phyloP scores from a whole-genome alignment of 768 basidiomycete genomes.

The Trametes cingulata region DNA sequence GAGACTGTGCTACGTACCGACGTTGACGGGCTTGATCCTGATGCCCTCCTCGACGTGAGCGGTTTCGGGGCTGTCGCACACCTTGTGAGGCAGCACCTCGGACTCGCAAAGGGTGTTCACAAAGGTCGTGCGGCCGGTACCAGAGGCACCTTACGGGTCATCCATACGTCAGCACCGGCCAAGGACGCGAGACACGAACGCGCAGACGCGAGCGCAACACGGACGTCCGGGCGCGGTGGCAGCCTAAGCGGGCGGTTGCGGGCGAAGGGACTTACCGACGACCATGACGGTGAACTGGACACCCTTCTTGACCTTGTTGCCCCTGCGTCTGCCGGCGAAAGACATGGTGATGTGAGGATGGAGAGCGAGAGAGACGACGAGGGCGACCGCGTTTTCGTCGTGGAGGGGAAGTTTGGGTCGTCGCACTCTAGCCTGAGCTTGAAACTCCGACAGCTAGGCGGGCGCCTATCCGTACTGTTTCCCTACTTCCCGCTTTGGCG shows the following conservation, averaged over 20 bases:
- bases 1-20: constrained; percentile 57
- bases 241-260: constrained; percentile 6
- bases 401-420: constrained; percentile 24
- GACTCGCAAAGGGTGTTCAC: constrained; percentile 99
- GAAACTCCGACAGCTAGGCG: constrained; percentile 27
- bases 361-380: constrained; percentile 24
- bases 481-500: neutral
- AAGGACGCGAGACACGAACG: constrained; percentile 14
- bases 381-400: constrained; percentile 24
- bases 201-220: constrained; percentile 15
- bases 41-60: constrained; percentile 95
- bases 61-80: constrained; percentile 79
- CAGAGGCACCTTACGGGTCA: constrained; percentile 77
- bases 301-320: constrained; percentile 98
- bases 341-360: constrained; percentile 52
- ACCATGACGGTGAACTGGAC: constrained; percentile 98
- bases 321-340: constrained; percentile 82
- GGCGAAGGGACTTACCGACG: constrained; percentile 64
- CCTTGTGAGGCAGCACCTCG: constrained; percentile 86
- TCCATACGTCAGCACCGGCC: neutral
- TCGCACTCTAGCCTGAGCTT: constrained; percentile 24
- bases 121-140: constrained; percentile 96
- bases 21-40: constrained; percentile 91
- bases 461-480: constrained; percentile 9
- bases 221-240: constrained; percentile 24